Conservation (phyloP, 2,329 filamentous ascomycete species). For the Rhytidhysteron rufulum region DNA sequence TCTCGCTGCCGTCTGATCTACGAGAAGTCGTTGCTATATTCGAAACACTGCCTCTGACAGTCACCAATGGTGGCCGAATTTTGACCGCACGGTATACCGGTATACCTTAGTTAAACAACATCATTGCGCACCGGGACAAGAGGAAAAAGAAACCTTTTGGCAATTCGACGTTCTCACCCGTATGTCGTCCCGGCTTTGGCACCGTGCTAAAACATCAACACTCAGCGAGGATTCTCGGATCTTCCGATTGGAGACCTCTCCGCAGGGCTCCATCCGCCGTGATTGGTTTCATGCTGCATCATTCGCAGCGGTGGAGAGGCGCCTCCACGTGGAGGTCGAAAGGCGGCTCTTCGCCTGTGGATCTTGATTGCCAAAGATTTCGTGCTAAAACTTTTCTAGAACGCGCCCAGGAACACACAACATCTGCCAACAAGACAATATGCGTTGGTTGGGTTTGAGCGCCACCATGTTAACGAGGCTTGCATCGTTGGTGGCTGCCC, state of each 20-base stretch:
- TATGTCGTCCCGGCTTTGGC: background rate
- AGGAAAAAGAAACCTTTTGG: background rate
- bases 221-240: background rate
- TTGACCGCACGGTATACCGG: too few relatives aligned
- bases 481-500: too few relatives aligned
- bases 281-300: background rate
- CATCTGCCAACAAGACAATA: too few relatives aligned
- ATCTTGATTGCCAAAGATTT: too few relatives aligned
- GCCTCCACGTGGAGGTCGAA: conserved; percentile 1
- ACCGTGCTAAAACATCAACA: background rate
- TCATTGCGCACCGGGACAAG: too few relatives aligned
- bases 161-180: background rate
- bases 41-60: background rate
- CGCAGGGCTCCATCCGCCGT: background rate
- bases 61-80: too few relatives aligned
- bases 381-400: too few relatives aligned
- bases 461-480: too few relatives aligned
- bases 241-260: background rate
- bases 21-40: conserved; percentile 11
- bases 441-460: too few relatives aligned
- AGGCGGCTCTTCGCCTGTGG: too few relatives aligned
- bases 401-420: too few relatives aligned
- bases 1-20: conserved; percentile 26
- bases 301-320: background rate
- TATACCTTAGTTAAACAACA: too few relatives aligned